Evolutionary conservation across 768 basidiomycete genomes (phyloP).

Genomic region (Lactarius psammicola): DNA sequence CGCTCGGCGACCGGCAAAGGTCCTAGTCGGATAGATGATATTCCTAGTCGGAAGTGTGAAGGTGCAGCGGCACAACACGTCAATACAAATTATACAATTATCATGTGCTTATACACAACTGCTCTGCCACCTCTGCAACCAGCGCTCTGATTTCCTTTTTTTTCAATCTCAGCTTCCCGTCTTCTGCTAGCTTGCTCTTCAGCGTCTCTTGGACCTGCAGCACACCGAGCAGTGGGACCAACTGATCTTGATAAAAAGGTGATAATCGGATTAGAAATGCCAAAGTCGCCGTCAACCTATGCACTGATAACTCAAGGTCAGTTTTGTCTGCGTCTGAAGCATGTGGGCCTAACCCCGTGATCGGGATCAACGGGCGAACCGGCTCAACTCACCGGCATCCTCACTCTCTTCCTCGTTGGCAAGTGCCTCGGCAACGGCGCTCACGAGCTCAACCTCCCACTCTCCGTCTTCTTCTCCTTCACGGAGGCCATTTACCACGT

Average conservation of each 20-base stretch:
- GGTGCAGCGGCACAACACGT: too few relatives aligned
- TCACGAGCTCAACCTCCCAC: constrained; percentile 83
- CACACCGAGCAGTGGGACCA: constrained; percentile 63
- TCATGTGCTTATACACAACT: constrained; percentile 35
- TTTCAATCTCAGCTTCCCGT: constrained; percentile 52
- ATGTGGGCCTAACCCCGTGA: constrained; percentile 4
- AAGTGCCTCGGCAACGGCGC: constrained; percentile 80
- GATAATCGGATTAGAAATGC: constrained; percentile 75
- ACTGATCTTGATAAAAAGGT: constrained; percentile 57
- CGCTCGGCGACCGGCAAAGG: background rate
- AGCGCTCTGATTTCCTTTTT: constrained; percentile 69
- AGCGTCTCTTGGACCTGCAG: constrained; percentile 59
- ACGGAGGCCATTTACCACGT: constrained; percentile 34
- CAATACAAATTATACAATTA: background rate
- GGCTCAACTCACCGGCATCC: constrained; percentile 65
- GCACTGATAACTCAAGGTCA: constrained; percentile 48
- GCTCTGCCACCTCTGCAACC: constrained; percentile 58
- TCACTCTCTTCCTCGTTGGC: constrained; percentile 67
- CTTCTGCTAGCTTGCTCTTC: constrained; percentile 49
- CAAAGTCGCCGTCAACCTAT: constrained; percentile 77
- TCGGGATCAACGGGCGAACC: background rate
- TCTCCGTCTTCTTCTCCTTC: constrained; percentile 62
- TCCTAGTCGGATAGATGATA: constrained; percentile 5
- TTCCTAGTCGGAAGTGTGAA: background rate
- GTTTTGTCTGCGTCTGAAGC: background rate